phyloP scores from a whole-genome alignment of 176 grass and related monocot species.

The Ampelocalamus luodianensis region DNA sequence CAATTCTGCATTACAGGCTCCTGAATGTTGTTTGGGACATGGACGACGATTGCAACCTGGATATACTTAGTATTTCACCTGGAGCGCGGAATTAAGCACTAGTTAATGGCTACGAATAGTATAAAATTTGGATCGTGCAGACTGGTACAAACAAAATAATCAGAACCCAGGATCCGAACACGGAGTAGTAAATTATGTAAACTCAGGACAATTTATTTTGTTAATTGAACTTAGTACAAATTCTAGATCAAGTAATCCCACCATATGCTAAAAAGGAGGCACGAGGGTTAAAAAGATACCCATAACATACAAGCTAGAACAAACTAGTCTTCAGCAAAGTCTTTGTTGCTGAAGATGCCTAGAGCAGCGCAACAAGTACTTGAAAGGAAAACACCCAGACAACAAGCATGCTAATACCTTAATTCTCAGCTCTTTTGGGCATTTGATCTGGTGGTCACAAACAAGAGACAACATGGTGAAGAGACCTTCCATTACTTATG shows the following conservation, averaged over 20 bases:
- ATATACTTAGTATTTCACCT: not conserved
- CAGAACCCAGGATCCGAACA: not conserved
- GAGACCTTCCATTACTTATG: slow-evolving; percentile 47
- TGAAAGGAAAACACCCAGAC: not conserved
- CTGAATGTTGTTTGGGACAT: not conserved
- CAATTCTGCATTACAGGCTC: not conserved
- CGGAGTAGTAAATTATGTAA: not conserved
- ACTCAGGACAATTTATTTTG: slow-evolving; percentile 37
- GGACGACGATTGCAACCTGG: not conserved
- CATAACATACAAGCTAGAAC: slow-evolving; percentile 39
- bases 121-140: not conserved
- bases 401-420: slow-evolving; percentile 25
- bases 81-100: not conserved
- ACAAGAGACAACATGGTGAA: slow-evolving; percentile 1
- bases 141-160: not conserved
- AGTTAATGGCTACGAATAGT: not conserved
- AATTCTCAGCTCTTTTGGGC: not conserved
- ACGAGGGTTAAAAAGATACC: slow-evolving; percentile 62
- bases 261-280: slow-evolving; percentile 31
- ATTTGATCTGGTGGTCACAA: slow-evolving; percentile 27
- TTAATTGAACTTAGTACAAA: slow-evolving; percentile 44
- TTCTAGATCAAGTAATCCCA: slow-evolving; percentile 37
- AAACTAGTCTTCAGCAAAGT: slow-evolving; percentile 53
- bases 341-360: no score
- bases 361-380: not conserved